Evolutionary conservation across 1,139 yeast species (phyloP).

Genomic region (Yamadazyma dushanensis): DNA sequence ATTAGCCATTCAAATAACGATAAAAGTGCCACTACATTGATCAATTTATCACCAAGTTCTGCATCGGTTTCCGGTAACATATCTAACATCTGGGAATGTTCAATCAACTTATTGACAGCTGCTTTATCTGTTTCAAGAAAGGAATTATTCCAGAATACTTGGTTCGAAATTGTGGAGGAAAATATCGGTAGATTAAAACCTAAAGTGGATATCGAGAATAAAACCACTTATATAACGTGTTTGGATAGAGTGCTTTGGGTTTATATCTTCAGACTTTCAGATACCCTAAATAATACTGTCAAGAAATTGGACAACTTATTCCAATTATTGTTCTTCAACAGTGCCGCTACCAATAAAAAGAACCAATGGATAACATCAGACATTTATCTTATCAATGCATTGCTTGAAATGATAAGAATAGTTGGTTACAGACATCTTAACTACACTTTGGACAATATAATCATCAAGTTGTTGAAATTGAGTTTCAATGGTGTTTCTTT

Average conservation of each 20-base stretch:
- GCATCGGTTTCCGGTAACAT: conserved; percentile 5
- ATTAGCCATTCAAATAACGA: conserved; percentile 6
- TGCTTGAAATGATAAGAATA: conserved; percentile 70
- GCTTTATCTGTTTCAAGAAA: conserved; percentile 80
- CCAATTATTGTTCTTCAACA: conserved; percentile 52
- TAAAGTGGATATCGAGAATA: conserved; percentile 51
- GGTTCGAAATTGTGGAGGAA: conserved; percentile 70
- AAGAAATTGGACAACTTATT: conserved; percentile 54
- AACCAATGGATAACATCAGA: conserved; percentile 74
- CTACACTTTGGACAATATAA: conserved; percentile 73
- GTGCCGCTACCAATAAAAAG: conserved; percentile 49
- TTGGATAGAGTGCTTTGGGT: conserved; percentile 84
- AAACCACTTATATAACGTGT: conserved; percentile 62
- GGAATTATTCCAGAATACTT: conserved; percentile 69
- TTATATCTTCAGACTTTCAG: conserved; percentile 80
- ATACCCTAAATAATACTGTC: conserved; percentile 82
- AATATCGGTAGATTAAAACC: conserved; percentile 39
- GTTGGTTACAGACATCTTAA: conserved; percentile 80
- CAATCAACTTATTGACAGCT: conserved; percentile 70
- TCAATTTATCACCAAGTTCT: conserved; percentile 16
- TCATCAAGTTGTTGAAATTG: conserved; percentile 59
- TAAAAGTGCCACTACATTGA: conserved; percentile 11
- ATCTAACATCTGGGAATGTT: conserved; percentile 66
- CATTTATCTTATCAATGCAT: conserved; percentile 56
- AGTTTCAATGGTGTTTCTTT: conserved; percentile 55